Conservation (phyloP, 108 stramenopile species). For the Asterionellopsis glacialis region DNA sequence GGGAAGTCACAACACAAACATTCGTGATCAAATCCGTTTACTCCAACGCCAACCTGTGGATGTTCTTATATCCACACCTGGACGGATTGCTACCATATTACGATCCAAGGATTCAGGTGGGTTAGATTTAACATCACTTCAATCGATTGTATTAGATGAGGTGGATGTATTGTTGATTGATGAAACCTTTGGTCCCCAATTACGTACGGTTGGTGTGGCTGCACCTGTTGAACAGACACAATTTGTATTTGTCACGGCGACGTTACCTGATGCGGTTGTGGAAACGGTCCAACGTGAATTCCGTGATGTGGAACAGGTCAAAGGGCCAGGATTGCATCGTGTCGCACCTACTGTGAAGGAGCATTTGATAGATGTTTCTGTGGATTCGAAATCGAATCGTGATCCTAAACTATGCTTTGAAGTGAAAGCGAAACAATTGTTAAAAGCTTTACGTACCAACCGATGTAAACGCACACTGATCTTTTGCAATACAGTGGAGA, state of each 20-base stretch:
- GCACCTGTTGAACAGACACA: constrained; percentile 55
- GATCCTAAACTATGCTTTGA: constrained; percentile 70
- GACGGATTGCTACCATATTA: constrained; percentile 83
- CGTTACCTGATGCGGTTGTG: constrained; percentile 77
- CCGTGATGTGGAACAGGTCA: constrained; percentile 47
- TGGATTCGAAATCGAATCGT: constrained; percentile 55
- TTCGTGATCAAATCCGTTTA: constrained; percentile 79
- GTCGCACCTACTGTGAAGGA: constrained; percentile 67
- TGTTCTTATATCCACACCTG: constrained; percentile 87
- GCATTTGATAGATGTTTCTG: constrained; percentile 83
- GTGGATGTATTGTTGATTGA: constrained; percentile 91
- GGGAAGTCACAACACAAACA: constrained; percentile 56
- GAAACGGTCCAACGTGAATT: constrained; percentile 76
- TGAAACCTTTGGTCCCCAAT: constrained; percentile 85
- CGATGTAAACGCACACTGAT: constrained; percentile 83
- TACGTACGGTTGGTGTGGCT: constrained; percentile 83
- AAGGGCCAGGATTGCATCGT: constrained; percentile 91
- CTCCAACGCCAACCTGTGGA: constrained; percentile 69
- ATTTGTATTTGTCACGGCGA: constrained; percentile 94
- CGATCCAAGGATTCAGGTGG: constrained; percentile 59
- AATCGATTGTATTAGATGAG: constrained; percentile 86
- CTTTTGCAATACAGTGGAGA: constrained; percentile 96
- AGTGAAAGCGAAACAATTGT: constrained; percentile 78
- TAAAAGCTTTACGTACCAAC: constrained; percentile 60
- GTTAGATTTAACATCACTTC: constrained; percentile 51